Percentiles rank a stretch among this genome's conserved stretches.
phyloP scores from a whole-genome alignment of 257 asterid species.

The Rubia yunnanensis region DNA sequence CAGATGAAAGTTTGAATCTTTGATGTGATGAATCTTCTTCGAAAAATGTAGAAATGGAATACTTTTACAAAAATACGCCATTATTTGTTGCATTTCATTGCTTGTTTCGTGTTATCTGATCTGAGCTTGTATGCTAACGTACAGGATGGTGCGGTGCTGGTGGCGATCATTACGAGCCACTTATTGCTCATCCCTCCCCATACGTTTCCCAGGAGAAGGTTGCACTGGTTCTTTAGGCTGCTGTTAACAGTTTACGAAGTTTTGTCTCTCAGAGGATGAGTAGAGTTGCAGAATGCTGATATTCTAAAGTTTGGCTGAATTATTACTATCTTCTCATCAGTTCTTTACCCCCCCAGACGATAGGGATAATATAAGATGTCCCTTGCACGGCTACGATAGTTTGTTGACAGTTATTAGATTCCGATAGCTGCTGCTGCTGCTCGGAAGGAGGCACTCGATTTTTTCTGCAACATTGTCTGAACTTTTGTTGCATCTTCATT shows the following conservation, averaged over 20 bases:
- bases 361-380: conserved; percentile 8
- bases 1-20: too few relatives aligned
- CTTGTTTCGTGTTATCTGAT: neutral
- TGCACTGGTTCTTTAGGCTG: conserved; percentile 58
- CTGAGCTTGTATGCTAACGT: conserved; percentile 4
- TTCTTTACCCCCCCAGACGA: conserved; percentile 24
- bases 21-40: neutral
- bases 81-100: neutral
- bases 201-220: conserved; percentile 76
- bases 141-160: conserved; percentile 98
- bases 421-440: conserved; percentile 4
- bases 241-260: conserved; percentile 4
- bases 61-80: neutral
- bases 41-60: neutral
- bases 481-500: conserved; percentile 14
- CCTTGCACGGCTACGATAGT: conserved; percentile 20
- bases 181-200: conserved; percentile 53
- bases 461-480: conserved; percentile 14
- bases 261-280: conserved; percentile 23
- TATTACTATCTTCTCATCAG: conserved; percentile 11
- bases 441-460: conserved; percentile 4
- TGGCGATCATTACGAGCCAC: conserved; percentile 96
- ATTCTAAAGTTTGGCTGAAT: conserved; percentile 6
- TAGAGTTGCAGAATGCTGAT: conserved; percentile 10
- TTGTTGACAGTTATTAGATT: conserved; percentile 17